Conservation (phyloP, 2,329 filamentous ascomycete species). For the Cordyceps pruinosa region DNA sequence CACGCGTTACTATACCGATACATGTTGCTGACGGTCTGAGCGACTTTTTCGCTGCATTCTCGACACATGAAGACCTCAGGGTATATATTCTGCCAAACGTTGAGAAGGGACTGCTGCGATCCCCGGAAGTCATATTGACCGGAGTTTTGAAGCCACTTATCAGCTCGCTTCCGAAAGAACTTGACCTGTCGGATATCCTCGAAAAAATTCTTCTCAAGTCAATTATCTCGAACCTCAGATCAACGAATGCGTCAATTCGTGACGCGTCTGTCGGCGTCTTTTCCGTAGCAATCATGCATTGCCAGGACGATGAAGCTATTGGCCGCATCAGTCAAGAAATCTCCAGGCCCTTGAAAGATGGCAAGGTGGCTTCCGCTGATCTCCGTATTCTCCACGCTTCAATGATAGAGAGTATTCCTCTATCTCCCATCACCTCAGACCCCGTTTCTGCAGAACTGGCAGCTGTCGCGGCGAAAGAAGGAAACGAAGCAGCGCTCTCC, state of each 20-base stretch:
- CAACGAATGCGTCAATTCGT: conserved; percentile 72
- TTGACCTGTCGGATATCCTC: conserved; percentile 74
- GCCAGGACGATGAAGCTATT: conserved; percentile 49
- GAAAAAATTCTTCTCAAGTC: conserved; percentile 72
- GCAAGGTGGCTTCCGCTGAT: conserved; percentile 78
- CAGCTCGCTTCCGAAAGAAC: conserved; percentile 55
- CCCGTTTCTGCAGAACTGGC: conserved; percentile 63
- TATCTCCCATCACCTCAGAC: conserved; percentile 54
- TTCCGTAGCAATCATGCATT: conserved; percentile 57
- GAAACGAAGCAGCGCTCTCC: conserved; percentile 74
- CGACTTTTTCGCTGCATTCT: conserved; percentile 78
- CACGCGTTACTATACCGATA: conserved; percentile 60
- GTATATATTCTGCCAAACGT: conserved; percentile 71
- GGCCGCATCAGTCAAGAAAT: conserved; percentile 71
- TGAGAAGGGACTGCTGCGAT: conserved; percentile 81
- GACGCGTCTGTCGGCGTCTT: conserved; percentile 71
- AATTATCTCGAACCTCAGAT: conserved; percentile 84
- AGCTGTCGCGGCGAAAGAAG: conserved; percentile 69
- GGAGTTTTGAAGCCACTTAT: conserved; percentile 71
- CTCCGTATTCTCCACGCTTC: conserved; percentile 78
- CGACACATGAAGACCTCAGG: conserved; percentile 65
- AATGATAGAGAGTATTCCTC: conserved; percentile 61
- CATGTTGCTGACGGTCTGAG: conserved; percentile 67
- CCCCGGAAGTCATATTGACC: conserved; percentile 81
- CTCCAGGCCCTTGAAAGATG: conserved; percentile 67